phyloP scores from a whole-genome alignment of 169 alveolate genomes.

The Plasmodium vinckei region DNA sequence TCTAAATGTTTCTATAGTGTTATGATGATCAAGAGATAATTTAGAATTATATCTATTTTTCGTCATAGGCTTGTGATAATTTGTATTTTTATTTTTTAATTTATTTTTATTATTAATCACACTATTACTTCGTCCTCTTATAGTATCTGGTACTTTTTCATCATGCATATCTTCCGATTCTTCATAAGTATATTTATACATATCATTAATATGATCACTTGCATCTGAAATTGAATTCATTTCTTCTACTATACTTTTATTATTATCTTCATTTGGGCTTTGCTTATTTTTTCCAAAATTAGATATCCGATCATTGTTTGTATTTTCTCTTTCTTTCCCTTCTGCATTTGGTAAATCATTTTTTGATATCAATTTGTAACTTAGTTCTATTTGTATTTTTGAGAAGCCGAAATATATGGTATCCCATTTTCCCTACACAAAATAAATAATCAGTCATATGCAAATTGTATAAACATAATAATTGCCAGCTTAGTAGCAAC shows the following conservation, averaged over 20 bases:
- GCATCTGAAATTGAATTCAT: not conserved
- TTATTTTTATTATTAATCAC: not conserved
- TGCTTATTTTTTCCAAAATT: not conserved
- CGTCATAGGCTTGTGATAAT: not conserved
- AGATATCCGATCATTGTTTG: not conserved
- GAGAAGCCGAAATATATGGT: slow-evolving; percentile 57
- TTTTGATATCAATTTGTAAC: slow-evolving; percentile 25
- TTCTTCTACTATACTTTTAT: not conserved
- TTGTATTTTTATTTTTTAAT: slow-evolving; percentile 21
- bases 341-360: not conserved
- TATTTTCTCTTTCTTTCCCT: not conserved
- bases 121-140: not conserved
- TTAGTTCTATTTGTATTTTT: slow-evolving; percentile 50
- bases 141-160: not conserved
- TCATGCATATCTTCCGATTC: slow-evolving; percentile 5
- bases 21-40: slow-evolving; percentile 7
- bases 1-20: slow-evolving; percentile 8
- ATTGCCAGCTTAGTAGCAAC: not conserved
- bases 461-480: not conserved
- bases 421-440: slow-evolving; percentile 65
- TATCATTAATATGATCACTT: slow-evolving; percentile 30
- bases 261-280: not conserved
- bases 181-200: slow-evolving; percentile 24
- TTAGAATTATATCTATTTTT: slow-evolving; percentile 1
- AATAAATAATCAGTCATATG: too few species aligned